Evolutionary conservation across 1,284 basidiomycete species (phyloP).

Genomic region (Ceratobasidium sp.): DNA sequence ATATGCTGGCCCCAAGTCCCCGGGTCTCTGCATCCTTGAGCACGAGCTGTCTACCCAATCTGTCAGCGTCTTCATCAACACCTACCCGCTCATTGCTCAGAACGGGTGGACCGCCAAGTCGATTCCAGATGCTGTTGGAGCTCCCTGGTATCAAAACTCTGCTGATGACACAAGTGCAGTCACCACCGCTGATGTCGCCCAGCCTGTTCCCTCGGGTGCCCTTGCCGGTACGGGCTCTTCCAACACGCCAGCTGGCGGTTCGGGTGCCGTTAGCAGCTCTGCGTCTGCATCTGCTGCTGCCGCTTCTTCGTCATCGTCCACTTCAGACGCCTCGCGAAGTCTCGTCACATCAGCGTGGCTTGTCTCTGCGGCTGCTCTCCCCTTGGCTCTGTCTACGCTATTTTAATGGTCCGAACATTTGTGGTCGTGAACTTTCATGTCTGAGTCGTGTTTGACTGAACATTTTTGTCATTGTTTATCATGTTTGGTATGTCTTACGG

Average conservation of each 20-base stretch:
- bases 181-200: conserved; percentile 19
- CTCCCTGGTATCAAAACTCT: conserved; percentile 48
- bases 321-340: background rate
- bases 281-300: background rate
- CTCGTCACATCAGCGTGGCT: conserved; percentile 17
- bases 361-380: conserved; percentile 2
- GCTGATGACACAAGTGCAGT: conserved; percentile 45
- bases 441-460: conserved; percentile 15
- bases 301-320: conserved; percentile 1
- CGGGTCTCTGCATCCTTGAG: conserved; percentile 56
- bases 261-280: background rate
- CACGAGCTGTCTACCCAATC: conserved; percentile 56
- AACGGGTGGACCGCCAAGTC: conserved; percentile 53
- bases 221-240: background rate
- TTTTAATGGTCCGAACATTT: conserved; percentile 6
- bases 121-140: conserved; percentile 48
- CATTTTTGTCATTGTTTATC: conserved; percentile 25
- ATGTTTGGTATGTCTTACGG: conserved; percentile 5
- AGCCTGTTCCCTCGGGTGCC: background rate
- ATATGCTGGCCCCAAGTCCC: conserved; percentile 47
- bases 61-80: conserved; percentile 56
- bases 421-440: conserved; percentile 14
- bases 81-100: conserved; percentile 51
- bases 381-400: background rate
- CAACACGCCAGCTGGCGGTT: conserved; percentile 4